Base-by-base conservation (phyloP, 768 basidiomycete genomes). In the Tricholoma terreum region DNA sequence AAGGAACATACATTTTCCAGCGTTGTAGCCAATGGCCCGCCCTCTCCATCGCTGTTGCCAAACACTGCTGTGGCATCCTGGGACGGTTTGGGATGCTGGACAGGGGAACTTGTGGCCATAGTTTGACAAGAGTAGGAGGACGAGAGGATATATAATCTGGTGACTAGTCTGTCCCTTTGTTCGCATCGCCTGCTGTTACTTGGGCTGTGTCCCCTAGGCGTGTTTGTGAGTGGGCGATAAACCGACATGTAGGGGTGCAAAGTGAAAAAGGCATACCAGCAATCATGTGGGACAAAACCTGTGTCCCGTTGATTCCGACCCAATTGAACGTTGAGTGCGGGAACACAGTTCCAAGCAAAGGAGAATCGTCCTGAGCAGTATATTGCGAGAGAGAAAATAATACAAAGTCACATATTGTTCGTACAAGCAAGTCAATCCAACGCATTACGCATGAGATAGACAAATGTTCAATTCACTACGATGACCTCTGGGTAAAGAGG, bases 251-350 rank as follows among this genome's bases (percentile, higher is more conserved):
- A 22, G 19, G 30, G 8, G 17, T 30, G n/a, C n/a, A n/a, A n/a
- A n/a, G n/a, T n/a, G 21, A 8, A 4, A 36, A 45, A 31, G 2
- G 34, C 64, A 59, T 75, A 85, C 87, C 73, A 31, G 96, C 96
- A 3, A 95, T 98, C 94, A 99, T 96, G 67, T 99, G 97, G 67
- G 92, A 97, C 30, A 98, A 72, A 11, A 98, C 87, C 69, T 98
- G 97, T 0, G 87, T 87, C 12, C 94, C 94, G 67, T 99, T 96
- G 58, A 97, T 87, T 15, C 94, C 94, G 24, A 91, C 86, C 92
- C 92, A 97, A 69, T 96, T 98, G 76, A 99, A 99, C 0, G 94
- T 94, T 2, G 92, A 86, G 67, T 98, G 93, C 11, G 96, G 97
- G 76, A 98, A 98, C 9, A 78, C 80, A 67, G 97, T 97, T 72